A percentile compares a stretch with the other conserved stretches of the same genome.
These are phyloP conservation scores for Lepidium sativum DNA, from an alignment of 345 rosid genomes.

Conservation along the genomic window DNA sequence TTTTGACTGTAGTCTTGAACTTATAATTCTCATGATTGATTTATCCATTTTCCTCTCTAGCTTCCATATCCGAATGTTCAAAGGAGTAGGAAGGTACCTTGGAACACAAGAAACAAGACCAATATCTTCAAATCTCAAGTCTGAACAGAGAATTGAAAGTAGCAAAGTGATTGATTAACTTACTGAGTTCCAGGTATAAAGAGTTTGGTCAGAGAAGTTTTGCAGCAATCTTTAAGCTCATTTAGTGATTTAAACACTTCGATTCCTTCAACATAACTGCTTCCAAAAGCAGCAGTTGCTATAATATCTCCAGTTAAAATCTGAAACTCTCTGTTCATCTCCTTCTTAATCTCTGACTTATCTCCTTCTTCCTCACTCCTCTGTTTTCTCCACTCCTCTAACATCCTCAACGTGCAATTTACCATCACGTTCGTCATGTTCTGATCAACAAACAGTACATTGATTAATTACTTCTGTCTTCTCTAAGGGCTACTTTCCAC, in stretches of 20 bases:
- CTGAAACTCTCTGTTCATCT: constrained; percentile 21
- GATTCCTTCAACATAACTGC: constrained; percentile 32
- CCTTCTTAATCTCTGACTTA: background rate
- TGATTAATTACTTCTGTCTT: background rate
- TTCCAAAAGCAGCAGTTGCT: constrained; percentile 40
- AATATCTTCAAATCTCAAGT: background rate
- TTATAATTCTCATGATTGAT: constrained; percentile 13
- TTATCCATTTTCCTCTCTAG: constrained; percentile 33
- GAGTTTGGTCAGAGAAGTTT: background rate
- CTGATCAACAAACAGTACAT: background rate
- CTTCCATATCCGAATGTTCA: constrained; percentile 36
- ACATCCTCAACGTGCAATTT: constrained; percentile 10
- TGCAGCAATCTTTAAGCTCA: constrained; percentile 15
- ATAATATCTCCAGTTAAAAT: constrained; percentile 36
- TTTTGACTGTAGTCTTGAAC: constrained; percentile 20
- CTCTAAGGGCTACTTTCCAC: background rate
- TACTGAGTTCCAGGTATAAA: constrained; percentile 39
- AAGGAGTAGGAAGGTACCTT: constrained; percentile 42
- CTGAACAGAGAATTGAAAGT: background rate
- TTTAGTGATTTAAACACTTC: constrained; percentile 33
- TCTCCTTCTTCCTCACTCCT: background rate
- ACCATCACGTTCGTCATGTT: constrained; percentile 26
- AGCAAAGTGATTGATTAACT: background rate
- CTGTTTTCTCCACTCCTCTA: constrained; percentile 31
- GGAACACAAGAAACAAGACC: background rate